Evolutionary conservation across 805 yeast species (phyloP).

Genomic region (Pichia cephalocereana): DNA sequence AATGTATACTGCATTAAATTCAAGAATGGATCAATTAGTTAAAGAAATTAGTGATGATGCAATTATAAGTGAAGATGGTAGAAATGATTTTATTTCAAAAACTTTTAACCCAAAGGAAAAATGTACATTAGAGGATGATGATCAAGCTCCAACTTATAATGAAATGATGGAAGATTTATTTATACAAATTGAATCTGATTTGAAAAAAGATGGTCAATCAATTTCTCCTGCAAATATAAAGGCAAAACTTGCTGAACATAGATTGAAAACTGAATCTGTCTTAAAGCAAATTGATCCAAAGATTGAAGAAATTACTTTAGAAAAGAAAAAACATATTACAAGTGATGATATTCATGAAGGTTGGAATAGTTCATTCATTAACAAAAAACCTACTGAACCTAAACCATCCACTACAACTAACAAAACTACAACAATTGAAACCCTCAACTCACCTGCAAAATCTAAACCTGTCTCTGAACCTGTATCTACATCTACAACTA

Average conservation of each 20-base stretch:
- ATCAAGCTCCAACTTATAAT: constrained; percentile 55
- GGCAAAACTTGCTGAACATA: constrained; percentile 47
- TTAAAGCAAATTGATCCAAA: constrained; percentile 56
- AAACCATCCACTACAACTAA: neutral
- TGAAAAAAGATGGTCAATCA: constrained; percentile 39
- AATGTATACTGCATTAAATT: constrained; percentile 70
- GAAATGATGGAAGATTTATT: constrained; percentile 91
- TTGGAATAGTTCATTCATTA: constrained; percentile 75
- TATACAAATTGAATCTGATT: constrained; percentile 61
- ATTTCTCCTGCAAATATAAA: constrained; percentile 29
- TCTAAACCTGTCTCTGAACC: constrained; percentile 1
- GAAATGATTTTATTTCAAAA: constrained; percentile 36
- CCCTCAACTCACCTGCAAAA: constrained; percentile 13
- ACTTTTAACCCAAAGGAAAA: constrained; percentile 53
- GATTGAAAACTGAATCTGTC: constrained; percentile 60
- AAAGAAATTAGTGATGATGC: constrained; percentile 31
- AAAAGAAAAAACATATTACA: constrained; percentile 66
- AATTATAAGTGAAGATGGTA: constrained; percentile 22
- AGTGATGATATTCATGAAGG: constrained; percentile 91
- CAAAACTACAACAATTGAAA: neutral
- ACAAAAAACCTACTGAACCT: constrained; percentile 29
- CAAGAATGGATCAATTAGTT: constrained; percentile 60
- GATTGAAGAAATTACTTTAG: constrained; percentile 56
- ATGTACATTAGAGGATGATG: constrained; percentile 30
- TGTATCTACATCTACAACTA: constrained; percentile 9